Evolutionary conservation across 495 filamentous ascomycete genomes (phyloP).

Genomic region (Neurospora africana): DNA sequence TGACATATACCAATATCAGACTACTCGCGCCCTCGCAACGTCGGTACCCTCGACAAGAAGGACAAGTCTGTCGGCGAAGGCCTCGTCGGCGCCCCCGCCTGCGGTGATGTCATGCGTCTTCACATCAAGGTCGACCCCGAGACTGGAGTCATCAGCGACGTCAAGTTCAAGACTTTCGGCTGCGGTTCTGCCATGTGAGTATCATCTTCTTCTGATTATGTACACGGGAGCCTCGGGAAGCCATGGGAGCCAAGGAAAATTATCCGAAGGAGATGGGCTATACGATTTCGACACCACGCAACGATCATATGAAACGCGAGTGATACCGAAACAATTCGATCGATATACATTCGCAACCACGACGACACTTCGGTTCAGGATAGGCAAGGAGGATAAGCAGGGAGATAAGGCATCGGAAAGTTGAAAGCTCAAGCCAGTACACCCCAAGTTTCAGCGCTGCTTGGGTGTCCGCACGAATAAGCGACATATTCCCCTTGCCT

Average conservation of each 20-base stretch:
- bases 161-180: conserved; percentile 87
- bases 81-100: conserved; percentile 87
- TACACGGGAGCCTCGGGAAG: neutral
- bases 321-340: neutral
- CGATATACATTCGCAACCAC: neutral
- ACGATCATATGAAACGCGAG: neutral
- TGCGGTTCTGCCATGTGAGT: conserved; percentile 79
- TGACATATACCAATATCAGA: conserved; percentile 32
- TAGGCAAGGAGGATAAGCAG: neutral
- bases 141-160: conserved; percentile 82
- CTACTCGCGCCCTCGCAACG: conserved; percentile 87
- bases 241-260: neutral
- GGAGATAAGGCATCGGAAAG: neutral
- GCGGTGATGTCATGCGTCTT: conserved; percentile 97
- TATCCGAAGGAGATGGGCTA: neutral
- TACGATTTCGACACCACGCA: neutral
- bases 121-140: conserved; percentile 93
- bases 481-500: neutral
- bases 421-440: neutral
- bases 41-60: conserved; percentile 81
- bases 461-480: neutral
- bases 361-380: neutral
- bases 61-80: conserved; percentile 90
- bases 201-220: neutral
- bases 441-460: neutral